These are phyloP conservation scores for Rhododendron vialii DNA, from an alignment of 148 eudicot genomes.

Conservation along the genomic window DNA sequence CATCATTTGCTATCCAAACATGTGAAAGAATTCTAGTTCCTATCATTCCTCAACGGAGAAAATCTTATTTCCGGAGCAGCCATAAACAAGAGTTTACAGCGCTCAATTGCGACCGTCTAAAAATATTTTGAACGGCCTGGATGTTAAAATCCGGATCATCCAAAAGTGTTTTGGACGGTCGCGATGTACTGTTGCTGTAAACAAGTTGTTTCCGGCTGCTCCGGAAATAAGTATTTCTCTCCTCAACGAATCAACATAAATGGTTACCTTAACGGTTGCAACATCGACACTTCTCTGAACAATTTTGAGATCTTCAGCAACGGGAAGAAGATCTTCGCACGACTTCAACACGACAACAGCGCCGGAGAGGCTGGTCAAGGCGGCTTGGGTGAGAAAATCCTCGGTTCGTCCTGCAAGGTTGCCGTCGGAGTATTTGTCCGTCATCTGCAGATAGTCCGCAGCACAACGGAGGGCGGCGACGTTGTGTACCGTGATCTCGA, in stretches of 20 bases:
- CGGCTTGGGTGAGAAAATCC: slow-evolving; percentile 79
- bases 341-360: slow-evolving; percentile 76
- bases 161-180: too few relatives aligned
- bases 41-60: not conserved
- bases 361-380: slow-evolving; percentile 65
- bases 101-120: too few relatives aligned
- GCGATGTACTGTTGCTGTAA: too few relatives aligned
- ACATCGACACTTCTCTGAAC: slow-evolving; percentile 73
- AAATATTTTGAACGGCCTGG: too few relatives aligned
- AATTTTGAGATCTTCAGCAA: slow-evolving; percentile 53
- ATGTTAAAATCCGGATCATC: too few relatives aligned
- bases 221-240: too few relatives aligned
- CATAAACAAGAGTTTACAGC: too few relatives aligned
- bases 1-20: not conserved
- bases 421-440: slow-evolving; percentile 61
- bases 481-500: slow-evolving; percentile 88
- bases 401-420: slow-evolving; percentile 82
- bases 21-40: not conserved
- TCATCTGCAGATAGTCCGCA: slow-evolving; percentile 86
- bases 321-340: slow-evolving; percentile 73
- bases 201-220: too few relatives aligned
- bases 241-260: not conserved
- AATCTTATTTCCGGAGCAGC: too few relatives aligned
- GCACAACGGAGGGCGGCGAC: slow-evolving; percentile 90
- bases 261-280: slow-evolving; percentile 51